Evolutionary conservation across 2,329 filamentous ascomycete genomes (phyloP).

Genomic region (Colletotrichum trifolii): DNA sequence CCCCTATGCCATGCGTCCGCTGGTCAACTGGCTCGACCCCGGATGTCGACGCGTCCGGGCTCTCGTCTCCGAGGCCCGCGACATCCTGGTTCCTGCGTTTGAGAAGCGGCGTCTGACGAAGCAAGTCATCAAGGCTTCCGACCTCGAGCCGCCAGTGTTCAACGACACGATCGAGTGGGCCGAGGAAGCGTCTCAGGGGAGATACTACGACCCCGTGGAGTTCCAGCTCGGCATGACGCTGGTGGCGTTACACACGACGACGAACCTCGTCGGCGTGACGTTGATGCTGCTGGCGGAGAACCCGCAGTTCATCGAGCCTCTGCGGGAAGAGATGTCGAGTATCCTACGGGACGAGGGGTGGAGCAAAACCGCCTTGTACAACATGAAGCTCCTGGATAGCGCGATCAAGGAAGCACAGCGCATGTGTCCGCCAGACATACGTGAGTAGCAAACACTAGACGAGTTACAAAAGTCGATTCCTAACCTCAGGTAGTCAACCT

Average conservation of each 20-base stretch:
- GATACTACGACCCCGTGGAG: constrained; percentile 69
- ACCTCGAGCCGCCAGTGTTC: constrained; percentile 16
- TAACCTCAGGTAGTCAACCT: not conserved
- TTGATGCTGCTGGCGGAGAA: constrained; percentile 52
- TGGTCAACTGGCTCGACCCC: constrained; percentile 57
- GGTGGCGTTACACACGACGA: constrained; percentile 56
- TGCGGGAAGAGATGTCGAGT: constrained; percentile 54
- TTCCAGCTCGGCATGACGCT: constrained; percentile 85
- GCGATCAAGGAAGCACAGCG: constrained; percentile 53
- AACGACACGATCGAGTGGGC: constrained; percentile 57
- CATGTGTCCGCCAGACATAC: not conserved
- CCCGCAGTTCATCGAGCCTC: constrained; percentile 50
- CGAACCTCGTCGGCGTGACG: constrained; percentile 47
- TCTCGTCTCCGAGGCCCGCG: constrained; percentile 47
- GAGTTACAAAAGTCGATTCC: not conserved
- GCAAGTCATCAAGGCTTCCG: constrained; percentile 13
- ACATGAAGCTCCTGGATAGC: constrained; percentile 54
- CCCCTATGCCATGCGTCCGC: constrained; percentile 50
- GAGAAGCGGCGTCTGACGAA: constrained; percentile 43
- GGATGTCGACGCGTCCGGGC: constrained; percentile 49
- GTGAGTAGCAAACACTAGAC: not conserved
- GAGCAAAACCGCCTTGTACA: constrained; percentile 49
- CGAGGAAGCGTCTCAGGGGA: constrained; percentile 58
- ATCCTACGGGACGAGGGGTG: constrained; percentile 50
- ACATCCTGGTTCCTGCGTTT: constrained; percentile 48